Evolutionary conservation across 306 rosid species (phyloP).

Genomic region (Fragaria vesca): DNA sequence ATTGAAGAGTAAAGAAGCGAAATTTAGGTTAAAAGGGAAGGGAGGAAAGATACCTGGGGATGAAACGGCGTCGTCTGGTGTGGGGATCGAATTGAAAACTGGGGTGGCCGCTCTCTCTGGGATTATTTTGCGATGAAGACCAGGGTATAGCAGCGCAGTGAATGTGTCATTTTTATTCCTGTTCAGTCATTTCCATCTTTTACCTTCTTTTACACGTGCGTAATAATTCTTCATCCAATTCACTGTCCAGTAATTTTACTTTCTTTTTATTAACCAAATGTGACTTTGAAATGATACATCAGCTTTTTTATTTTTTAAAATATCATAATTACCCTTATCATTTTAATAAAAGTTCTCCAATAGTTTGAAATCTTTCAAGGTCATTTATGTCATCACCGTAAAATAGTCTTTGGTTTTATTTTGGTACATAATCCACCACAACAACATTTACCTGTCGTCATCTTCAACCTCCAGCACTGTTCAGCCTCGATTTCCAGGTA

Average conservation of each 20-base stretch:
- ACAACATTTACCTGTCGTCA: background rate
- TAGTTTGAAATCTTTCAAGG: too few species aligned
- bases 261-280: too few species aligned
- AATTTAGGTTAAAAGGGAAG: background rate
- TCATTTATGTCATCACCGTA: too few species aligned
- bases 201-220: background rate
- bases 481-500: conserved; percentile 4
- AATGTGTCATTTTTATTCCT: background rate
- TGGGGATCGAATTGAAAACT: conserved; percentile 6
- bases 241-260: too few species aligned
- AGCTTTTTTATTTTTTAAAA: too few species aligned
- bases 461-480: conserved; percentile 4
- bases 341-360: too few species aligned
- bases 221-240: background rate
- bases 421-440: too few species aligned
- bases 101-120: conserved; percentile 4
- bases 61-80: background rate
- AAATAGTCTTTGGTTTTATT: too few species aligned
- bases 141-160: conserved; percentile 1
- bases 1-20: conserved; percentile 4
- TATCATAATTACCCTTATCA: too few species aligned
- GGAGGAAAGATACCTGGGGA: background rate
- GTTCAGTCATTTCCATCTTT: background rate
- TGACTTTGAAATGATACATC: too few species aligned
- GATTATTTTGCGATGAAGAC: background rate